Evolutionary conservation across 2,329 filamentous ascomycete genomes (phyloP).

Genomic region (Trichoderma sp.): DNA sequence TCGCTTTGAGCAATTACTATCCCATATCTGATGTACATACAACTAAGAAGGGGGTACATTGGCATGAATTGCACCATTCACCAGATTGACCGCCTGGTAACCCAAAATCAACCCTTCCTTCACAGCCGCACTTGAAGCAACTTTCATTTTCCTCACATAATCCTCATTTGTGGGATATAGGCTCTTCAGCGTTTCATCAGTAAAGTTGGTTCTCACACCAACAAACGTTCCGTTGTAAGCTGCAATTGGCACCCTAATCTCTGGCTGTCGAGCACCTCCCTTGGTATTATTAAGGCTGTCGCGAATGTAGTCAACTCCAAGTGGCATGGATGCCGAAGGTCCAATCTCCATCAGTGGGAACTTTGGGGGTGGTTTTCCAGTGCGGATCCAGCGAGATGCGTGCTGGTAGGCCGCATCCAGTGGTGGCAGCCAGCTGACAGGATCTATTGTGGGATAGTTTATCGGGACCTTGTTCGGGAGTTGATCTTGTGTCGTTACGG

Average conservation of each 20-base stretch:
- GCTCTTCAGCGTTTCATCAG: not conserved
- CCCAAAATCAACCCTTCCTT: not conserved
- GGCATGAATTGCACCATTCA: not conserved
- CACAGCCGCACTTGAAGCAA: not conserved
- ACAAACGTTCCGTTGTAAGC: not conserved
- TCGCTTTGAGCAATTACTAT: too few relatives aligned
- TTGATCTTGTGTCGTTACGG: not conserved
- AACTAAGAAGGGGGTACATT: not conserved
- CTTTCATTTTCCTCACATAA: not conserved
- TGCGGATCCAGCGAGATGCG: not conserved
- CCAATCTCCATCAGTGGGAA: not conserved
- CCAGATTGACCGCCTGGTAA: not conserved
- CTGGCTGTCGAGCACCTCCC: not conserved
- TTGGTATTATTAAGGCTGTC: not conserved
- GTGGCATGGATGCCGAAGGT: not conserved
- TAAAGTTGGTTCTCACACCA: not conserved
- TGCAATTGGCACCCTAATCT: not conserved
- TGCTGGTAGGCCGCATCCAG: not conserved
- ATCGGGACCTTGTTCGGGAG: not conserved
- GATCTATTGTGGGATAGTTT: not conserved
- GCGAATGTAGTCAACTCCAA: not conserved
- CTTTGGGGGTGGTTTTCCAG: not conserved
- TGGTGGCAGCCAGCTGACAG: not conserved
- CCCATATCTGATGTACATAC: not conserved
- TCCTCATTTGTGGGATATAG: not conserved